Evolutionary conservation across 371 early-diverging fungal species (phyloP).

Genomic region (Parasitella parasitica): DNA sequence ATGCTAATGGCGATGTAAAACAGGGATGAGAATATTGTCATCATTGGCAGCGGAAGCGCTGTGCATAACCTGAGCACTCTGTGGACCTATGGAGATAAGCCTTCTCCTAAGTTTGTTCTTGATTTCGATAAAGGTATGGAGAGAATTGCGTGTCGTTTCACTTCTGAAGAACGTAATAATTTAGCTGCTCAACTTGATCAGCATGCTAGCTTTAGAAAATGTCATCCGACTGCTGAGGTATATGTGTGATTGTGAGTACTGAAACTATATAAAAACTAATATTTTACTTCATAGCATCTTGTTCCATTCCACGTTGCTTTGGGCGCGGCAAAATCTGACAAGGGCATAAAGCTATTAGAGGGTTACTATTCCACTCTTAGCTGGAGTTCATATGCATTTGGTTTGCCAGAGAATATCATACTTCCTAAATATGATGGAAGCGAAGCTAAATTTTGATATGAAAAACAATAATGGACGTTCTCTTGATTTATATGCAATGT

Average conservation of each 20-base stretch:
- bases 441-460: not conserved
- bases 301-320: slow-evolving; percentile 36
- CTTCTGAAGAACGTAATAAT: slow-evolving; percentile 24
- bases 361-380: slow-evolving; percentile 27
- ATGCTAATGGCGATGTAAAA: not conserved
- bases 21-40: slow-evolving; percentile 53
- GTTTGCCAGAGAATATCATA: slow-evolving; percentile 16
- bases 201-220: slow-evolving; percentile 27
- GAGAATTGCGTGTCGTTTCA: slow-evolving; percentile 9
- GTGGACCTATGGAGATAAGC: slow-evolving; percentile 24
- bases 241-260: too few relatives aligned
- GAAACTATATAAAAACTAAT: too few relatives aligned
- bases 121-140: slow-evolving; percentile 32
- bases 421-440: slow-evolving; percentile 15
- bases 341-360: slow-evolving; percentile 20
- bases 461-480: not conserved
- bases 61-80: slow-evolving; percentile 57
- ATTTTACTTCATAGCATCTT: slow-evolving; percentile 19
- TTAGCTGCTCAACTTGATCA: slow-evolving; percentile 19
- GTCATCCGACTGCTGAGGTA: slow-evolving; percentile 44
- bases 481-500: not conserved
- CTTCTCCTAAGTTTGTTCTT: slow-evolving; percentile 25
- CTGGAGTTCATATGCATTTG: slow-evolving; percentile 32
- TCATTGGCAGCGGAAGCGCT: slow-evolving; percentile 65
- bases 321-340: slow-evolving; percentile 35